Conservation (phyloP, 192 early-diverging fungal genomes). For the Podochytrium sp. region DNA sequence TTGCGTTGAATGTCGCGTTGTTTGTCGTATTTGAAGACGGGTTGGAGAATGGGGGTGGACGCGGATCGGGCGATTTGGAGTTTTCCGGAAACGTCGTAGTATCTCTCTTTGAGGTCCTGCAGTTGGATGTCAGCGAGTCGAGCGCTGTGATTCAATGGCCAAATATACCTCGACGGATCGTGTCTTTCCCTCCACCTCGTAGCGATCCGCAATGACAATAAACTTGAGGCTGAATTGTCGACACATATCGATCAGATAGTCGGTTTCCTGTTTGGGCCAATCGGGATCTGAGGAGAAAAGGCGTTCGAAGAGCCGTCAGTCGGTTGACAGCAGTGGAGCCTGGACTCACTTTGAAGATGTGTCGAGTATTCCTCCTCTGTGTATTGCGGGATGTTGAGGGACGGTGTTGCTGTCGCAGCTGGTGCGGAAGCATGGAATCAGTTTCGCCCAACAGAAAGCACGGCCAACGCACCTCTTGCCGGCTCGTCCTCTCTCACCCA, state of each 20-base stretch:
- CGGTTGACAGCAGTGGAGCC: neutral
- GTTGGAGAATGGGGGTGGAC: constrained; percentile 29
- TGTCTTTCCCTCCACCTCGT: constrained; percentile 51
- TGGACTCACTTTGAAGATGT: constrained; percentile 58
- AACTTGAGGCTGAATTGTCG: constrained; percentile 79
- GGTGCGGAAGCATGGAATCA: neutral
- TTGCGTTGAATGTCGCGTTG: constrained; percentile 81
- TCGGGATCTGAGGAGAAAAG: constrained; percentile 49
- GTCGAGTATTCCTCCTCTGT: constrained; percentile 85
- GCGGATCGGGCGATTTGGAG: constrained; percentile 62
- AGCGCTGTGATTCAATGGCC: neutral
- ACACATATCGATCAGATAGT: constrained; percentile 78
- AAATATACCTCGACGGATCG: constrained; percentile 47
- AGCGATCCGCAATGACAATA: constrained; percentile 84
- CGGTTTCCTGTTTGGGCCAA: constrained; percentile 88
- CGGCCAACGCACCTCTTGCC: constrained; percentile 33
- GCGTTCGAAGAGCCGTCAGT: no score
- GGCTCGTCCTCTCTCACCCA: constrained; percentile 79
- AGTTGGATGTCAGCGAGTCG: constrained; percentile 1
- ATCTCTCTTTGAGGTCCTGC: constrained; percentile 87
- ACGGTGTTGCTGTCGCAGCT: constrained; percentile 67
- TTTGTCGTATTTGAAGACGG: constrained; percentile 55
- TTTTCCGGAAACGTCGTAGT: constrained; percentile 70
- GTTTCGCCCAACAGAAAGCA: neutral
- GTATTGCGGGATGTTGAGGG: constrained; percentile 72